Evolutionary conservation across 2,329 filamentous ascomycete species (phyloP), one percentile per base, ranked within the genome.

Genomic region (Gnomoniopsis smithogilvyi): DNA sequence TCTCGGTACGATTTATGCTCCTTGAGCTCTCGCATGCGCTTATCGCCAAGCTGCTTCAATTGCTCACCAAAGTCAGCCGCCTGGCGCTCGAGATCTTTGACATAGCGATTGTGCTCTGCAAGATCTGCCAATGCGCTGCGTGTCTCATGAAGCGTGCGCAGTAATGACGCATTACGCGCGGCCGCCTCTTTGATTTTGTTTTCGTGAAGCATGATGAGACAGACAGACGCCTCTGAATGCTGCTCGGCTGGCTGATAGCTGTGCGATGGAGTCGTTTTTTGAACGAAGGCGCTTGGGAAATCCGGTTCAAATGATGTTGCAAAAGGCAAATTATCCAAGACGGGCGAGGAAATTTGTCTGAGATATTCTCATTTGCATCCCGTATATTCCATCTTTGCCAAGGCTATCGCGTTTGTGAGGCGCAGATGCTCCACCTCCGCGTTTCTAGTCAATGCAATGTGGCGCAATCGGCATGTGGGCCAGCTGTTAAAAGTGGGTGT

Each of bases 1-100:
- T 83, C 78, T 56, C 79, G 78, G 66, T 83, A 82, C 56, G 75
- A 77, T 56, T 80, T 72, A 61, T 84, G 80, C 15, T 82, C 79
- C 50, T 76, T 76, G 46, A 78, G 74, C 65, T 84, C 80, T 57
- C 76, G 74, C 22, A 73, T 70, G 7, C 79, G 77, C 53, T 73
- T 72, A 2, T 57, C 53, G 30, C 78, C 74, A 7, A 82, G 69
- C 2, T 66, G 61, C 3, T 64, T 59, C n/a, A 83, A 69, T 45
- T 71, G 70, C 47, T 71, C 69, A 56, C 76, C 68, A 0, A 74
- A 72, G 1, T 65, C 63, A 0, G 56, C 50, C 34, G 80, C 70
- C 54, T 81, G 73, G 8, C 63, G 63, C 26, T 79, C 69, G 10
- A 85, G 74, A 57, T 81, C 76, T 6, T 64, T 62, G 34, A 84